Base-by-base conservation (phyloP, 331 rosid genomes). In the Phaseolus coccineus region DNA sequence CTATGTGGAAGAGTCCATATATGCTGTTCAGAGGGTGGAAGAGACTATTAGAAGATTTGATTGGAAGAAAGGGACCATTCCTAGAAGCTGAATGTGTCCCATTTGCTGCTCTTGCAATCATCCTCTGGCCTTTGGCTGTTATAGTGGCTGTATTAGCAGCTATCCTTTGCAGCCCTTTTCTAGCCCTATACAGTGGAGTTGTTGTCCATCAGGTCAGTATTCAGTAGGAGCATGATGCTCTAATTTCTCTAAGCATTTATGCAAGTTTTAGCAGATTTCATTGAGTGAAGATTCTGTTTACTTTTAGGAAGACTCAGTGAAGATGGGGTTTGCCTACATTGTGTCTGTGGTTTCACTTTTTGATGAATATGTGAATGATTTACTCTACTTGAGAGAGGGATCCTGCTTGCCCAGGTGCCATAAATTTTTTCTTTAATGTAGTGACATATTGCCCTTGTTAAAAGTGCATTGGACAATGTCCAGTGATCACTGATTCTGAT, bases 1-100 rank as follows among this genome's bases (percentile, higher is more conserved):
- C 95, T 4, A 28, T 91, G 46, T 90, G 93, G 90, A 93, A 91
- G 82, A 93, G 98, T 37, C 97, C 97, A 11, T 91, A 58, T 83
- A 91, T 93, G 97, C 76, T 93, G 31, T 84, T 91, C 28, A 84
- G 37, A 89, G 95, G 98, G 27, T 91, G 97, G 95, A 90, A 93
- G 86, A 91, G 98, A 84, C 86, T 93, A 35, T 74, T 91, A 35
- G 95, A 91, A 86, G 98, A 93, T 75, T 83, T 91, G 85, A 70
- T 93, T 67, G 98, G 95, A 68, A 86, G 97, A 76, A 93, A 87
- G 64, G 97, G 98, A 74, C 95, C 97, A 44, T 93, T 93, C 83
- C 48, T 87, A 82, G 98, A 93, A 87, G 79, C 92, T 0, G 90
- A 85, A 35, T 93, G 98, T 59, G 90, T 93, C 39, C 98, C 97